Evolutionary conservation across 208 protist genomes (phyloP), one percentile per base, ranked within the genome.

Genomic region (Crithidia mellificae): DNA sequence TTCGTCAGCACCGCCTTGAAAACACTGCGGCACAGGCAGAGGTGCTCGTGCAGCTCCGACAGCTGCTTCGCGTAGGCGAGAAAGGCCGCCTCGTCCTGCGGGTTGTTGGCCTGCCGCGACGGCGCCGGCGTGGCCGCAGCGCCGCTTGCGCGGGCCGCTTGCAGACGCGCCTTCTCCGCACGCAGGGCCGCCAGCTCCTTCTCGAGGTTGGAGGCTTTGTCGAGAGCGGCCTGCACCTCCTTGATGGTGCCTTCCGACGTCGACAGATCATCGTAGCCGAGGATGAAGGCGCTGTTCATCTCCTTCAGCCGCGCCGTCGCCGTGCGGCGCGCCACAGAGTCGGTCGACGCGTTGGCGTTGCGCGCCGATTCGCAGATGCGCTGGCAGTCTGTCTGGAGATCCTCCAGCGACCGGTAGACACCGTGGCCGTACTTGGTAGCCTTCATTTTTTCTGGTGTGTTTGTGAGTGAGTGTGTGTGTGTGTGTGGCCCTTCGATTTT

Each of bases 41-140:
- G 62, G 41, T 84, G 83, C 15, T 75, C 78, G 49, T 78, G 68
- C 38, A 91, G 59, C 56, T 94, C 85, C 2, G 81, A 69, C 6
- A 88, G 54, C 54, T 85, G 62, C 47, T 74, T 83, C n/a, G 62
- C 57, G 57, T 84, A 83, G 29, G 46, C 58, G 2, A 67, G 72
- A 27, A 70, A 76, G 12, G 36, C 54, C 8, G 56, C 63, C 30
- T 47, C 67, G 43, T 74, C 57, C 27, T 44, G 63, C n/a, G 59
- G 61, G 41, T 55, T 55, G 17, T 27, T 14, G 1, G 50, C 22
- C 8, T 6, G 32, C 25, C 15, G 34, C 52, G 34, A 30, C 17
- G 25, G 39, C n/a, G n/a, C n/a, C 6, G 41, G 29, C 20, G 36
- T 25, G 1, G 19, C 34, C 20, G 27, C 6, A 24, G n/a, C 25